These are phyloP conservation scores for Prunus armeniaca DNA, from an alignment of 306 rosid species.

Conservation along the genomic window DNA sequence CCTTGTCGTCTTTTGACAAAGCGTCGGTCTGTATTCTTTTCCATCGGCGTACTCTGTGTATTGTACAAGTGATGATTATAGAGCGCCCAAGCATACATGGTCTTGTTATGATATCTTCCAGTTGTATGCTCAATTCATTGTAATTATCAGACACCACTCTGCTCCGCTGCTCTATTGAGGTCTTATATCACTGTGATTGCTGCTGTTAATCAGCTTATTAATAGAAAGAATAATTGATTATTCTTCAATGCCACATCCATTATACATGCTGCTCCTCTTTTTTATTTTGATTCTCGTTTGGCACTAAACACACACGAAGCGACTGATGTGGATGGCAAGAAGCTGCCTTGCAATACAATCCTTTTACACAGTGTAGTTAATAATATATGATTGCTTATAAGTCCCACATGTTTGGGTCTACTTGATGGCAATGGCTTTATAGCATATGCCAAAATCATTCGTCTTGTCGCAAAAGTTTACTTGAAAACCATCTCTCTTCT, in stretches of 20 bases:
- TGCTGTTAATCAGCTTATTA: not conserved
- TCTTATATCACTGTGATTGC: not conserved
- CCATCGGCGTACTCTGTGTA: not conserved
- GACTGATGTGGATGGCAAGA: not conserved
- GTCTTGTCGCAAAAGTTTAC: not conserved
- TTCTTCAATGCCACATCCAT: not conserved
- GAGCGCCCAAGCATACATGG: slow-evolving; percentile 2
- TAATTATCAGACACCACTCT: not conserved
- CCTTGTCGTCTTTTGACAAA: not conserved
- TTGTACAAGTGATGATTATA: slow-evolving; percentile 8
- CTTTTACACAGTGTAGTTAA: not conserved
- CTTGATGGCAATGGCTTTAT: not conserved
- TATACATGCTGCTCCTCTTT: not conserved
- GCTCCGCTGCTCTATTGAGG: not conserved
- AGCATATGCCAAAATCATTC: not conserved
- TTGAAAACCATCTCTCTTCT: not conserved
- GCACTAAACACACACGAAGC: not conserved
- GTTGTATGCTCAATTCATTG: slow-evolving; percentile 3
- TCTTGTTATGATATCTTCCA: not conserved
- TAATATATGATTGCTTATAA: not conserved
- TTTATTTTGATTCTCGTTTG: not conserved
- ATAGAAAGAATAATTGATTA: not conserved
- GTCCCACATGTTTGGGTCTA: not conserved
- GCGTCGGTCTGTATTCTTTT: not conserved
- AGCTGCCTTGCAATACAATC: not conserved